Conservation (phyloP, 192 early-diverging fungal genomes). For the Rhizoclosmatium sp. region DNA sequence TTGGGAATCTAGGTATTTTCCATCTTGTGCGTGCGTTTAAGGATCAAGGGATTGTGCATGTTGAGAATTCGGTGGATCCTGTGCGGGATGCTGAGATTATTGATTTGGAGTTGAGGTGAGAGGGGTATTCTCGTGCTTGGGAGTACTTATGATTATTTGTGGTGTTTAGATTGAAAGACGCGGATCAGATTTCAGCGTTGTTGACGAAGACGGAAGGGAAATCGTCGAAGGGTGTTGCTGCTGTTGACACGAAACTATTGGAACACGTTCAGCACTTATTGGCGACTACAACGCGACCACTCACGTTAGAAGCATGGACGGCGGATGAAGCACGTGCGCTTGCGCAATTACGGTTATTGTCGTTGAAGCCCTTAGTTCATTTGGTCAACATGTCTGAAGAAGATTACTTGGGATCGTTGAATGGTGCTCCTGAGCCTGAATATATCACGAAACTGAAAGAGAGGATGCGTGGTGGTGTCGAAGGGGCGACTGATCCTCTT, state of each 20-base stretch:
- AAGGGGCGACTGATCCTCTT: conserved; percentile 64
- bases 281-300: conserved; percentile 2
- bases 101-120: conserved; percentile 82
- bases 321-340: conserved; percentile 90
- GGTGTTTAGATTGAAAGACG: conserved; percentile 34
- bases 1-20: conserved; percentile 41
- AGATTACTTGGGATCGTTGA: conserved; percentile 52
- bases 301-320: conserved; percentile 64
- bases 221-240: background rate
- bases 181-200: conserved; percentile 14
- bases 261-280: conserved; percentile 16
- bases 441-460: conserved; percentile 68
- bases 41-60: conserved; percentile 84
- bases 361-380: conserved; percentile 89
- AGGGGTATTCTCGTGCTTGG: background rate
- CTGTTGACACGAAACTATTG: conserved; percentile 14
- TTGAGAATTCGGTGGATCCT: conserved; percentile 74
- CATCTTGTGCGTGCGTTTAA: conserved; percentile 72
- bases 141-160: background rate
- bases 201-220: background rate
- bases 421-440: conserved; percentile 83
- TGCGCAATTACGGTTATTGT: conserved; percentile 81
- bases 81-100: conserved; percentile 89
- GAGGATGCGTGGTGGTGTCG: conserved; percentile 62
- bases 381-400: conserved; percentile 86